Percentiles rank a stretch among this genome's conserved stretches.
These are phyloP conservation scores for Diaporthe sp. DNA, from an alignment of 2,329 filamentous ascomycete species.

Conservation along the genomic window DNA sequence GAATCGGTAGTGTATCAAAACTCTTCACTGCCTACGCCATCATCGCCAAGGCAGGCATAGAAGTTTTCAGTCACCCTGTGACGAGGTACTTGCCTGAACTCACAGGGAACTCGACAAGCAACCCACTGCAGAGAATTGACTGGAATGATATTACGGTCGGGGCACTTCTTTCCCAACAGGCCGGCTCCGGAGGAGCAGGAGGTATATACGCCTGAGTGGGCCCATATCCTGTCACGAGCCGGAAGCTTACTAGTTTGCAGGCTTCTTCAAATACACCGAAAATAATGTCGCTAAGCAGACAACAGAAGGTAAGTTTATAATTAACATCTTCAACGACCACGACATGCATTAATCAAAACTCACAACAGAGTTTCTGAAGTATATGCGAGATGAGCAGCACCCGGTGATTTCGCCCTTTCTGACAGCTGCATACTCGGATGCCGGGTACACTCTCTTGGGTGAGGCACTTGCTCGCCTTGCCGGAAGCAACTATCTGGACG, in stretches of 20 bases:
- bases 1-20: background rate
- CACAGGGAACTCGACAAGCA: background rate
- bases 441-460: background rate
- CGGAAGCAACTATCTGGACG: background rate
- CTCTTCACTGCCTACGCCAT: constrained; percentile 10
- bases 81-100: constrained; percentile 12
- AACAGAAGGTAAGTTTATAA: background rate
- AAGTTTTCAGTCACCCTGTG: background rate
- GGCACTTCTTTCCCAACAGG: background rate
- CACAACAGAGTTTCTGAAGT: background rate
- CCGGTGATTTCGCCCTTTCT: constrained; percentile 4
- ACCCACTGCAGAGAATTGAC: background rate
- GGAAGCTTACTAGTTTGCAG: background rate
- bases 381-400: background rate
- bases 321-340: background rate
- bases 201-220: background rate
- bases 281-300: background rate
- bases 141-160: background rate
- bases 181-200: background rate
- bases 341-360: background rate
- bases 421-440: background rate
- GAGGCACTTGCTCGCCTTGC: background rate
- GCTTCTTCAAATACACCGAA: background rate
- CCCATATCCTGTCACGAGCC: background rate
- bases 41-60: constrained; percentile 4